Conservation (phyloP, 73 alveolate species). For the Tetrahymena elliotti region DNA sequence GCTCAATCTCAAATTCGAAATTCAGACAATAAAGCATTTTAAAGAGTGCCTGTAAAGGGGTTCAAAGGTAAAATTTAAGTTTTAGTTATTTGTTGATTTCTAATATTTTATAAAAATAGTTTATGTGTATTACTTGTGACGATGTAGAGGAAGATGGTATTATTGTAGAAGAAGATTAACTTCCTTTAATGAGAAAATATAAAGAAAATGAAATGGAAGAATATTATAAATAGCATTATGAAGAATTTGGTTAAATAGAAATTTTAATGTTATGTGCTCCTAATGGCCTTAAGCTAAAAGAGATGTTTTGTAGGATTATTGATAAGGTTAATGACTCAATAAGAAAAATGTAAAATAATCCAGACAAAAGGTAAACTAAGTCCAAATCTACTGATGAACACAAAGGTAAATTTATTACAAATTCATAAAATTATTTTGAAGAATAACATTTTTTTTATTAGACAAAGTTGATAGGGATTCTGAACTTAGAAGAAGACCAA, state of each 20-base stretch:
- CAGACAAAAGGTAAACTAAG: neutral
- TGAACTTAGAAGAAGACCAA: neutral
- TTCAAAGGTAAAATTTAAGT: neutral
- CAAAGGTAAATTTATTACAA: neutral
- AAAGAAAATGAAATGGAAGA: neutral
- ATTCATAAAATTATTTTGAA: neutral
- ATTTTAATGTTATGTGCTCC: neutral
- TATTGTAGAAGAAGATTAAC: neutral
- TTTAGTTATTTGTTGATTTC: neutral
- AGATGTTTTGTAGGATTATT: neutral
- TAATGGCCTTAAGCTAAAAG: neutral
- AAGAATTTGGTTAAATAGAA: neutral
- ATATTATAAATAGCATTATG: neutral
- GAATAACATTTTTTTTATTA: neutral
- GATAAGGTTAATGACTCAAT: neutral
- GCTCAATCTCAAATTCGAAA: neutral
- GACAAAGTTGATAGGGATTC: neutral
- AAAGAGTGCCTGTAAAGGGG: neutral
- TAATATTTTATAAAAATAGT: neutral
- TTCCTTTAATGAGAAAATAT: neutral
- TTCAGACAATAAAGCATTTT: neutral
- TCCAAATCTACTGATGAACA: neutral
- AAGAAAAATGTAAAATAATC: neutral
- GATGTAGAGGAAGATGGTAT: neutral
- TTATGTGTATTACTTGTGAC: neutral